A percentile compares a stretch with the other conserved stretches of the same genome.
Conservation (phyloP, 2,329 filamentous ascomycete genomes). For the Pseudocercospora fijiensis region DNA sequence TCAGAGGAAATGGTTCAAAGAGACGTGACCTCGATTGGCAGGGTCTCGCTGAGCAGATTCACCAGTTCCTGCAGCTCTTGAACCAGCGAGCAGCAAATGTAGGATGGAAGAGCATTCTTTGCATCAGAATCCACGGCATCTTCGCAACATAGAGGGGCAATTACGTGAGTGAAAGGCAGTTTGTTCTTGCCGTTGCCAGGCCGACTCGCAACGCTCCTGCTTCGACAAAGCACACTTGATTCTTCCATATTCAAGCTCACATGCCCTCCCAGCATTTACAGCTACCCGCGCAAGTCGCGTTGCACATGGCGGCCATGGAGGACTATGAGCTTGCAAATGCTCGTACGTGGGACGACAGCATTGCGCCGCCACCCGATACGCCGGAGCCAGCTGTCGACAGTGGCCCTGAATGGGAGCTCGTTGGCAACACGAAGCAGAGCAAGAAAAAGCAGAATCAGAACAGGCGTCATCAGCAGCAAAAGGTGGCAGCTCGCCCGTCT, state of each 20-base stretch:
- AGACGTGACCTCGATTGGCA: too few relatives aligned
- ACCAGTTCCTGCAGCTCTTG: neutral
- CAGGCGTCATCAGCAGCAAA: neutral
- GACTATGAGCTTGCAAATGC: conserved; percentile 28
- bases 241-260: neutral
- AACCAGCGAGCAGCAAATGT: neutral
- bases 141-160: neutral
- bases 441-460: neutral
- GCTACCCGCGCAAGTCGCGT: neutral
- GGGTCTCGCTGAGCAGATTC: too few relatives aligned
- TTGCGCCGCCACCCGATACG: neutral
- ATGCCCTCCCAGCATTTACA: neutral
- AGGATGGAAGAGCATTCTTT: neutral
- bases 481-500: neutral
- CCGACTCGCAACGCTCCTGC: neutral
- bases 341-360: conserved; percentile 23
- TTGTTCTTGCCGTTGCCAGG: neutral
- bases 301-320: neutral
- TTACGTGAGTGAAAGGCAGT: neutral
- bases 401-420: neutral
- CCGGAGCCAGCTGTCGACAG: neutral
- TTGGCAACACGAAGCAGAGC: neutral
- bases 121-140: neutral
- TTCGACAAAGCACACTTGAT: neutral
- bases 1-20: too few relatives aligned